Evolutionary conservation across 1,284 basidiomycete genomes (phyloP).

Genomic region (Trametes polyzona): DNA sequence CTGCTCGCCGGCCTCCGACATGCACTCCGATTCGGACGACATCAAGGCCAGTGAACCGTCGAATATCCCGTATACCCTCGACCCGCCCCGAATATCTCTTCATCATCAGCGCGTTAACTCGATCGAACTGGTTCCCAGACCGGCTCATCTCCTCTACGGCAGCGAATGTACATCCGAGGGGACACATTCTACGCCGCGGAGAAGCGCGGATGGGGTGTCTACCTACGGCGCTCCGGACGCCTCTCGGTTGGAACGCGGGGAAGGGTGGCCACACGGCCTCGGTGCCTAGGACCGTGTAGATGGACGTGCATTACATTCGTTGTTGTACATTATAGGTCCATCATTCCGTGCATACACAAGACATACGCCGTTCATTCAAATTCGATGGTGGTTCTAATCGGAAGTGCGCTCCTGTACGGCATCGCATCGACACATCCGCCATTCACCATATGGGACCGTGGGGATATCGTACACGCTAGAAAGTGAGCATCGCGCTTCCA

Average conservation of each 20-base stretch:
- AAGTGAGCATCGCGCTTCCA: too few relatives aligned
- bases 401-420: too few relatives aligned
- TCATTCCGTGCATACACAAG: too few relatives aligned
- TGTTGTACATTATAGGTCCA: slow-evolving; percentile 11
- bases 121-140: slow-evolving; percentile 16
- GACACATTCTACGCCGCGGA: too few relatives aligned
- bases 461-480: too few relatives aligned
- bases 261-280: too few relatives aligned
- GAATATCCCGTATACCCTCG: background rate
- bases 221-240: background rate
- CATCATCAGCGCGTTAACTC: background rate
- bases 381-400: too few relatives aligned
- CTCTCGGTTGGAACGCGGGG: background rate
- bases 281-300: too few relatives aligned
- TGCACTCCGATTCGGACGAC: background rate
- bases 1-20: slow-evolving; percentile 5
- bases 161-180: background rate
- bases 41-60: background rate
- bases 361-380: too few relatives aligned
- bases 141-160: background rate
- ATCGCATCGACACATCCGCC: too few relatives aligned
- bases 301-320: background rate
- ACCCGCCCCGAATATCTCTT: background rate
- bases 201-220: background rate
- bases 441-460: too few relatives aligned